phyloP scores from a whole-genome alignment of 768 basidiomycete species.

The Termitomyces heimii region DNA sequence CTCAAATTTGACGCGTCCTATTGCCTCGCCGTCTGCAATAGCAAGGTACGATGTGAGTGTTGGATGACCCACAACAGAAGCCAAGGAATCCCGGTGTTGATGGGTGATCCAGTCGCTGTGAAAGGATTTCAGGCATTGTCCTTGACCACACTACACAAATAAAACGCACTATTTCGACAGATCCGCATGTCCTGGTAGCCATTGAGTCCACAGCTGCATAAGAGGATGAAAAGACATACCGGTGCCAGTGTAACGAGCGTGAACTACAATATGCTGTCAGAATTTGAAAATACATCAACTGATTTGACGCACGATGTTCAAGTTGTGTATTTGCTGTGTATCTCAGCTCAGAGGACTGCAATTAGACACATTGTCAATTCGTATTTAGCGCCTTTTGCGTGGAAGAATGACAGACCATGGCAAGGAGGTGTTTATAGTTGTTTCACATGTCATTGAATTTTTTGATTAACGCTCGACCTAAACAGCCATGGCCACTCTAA shows the following conservation, averaged over 20 bases:
- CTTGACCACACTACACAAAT: slow-evolving; percentile 4
- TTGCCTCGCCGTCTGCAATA: slow-evolving; percentile 91
- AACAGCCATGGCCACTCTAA: slow-evolving; percentile 38
- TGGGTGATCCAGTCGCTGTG: slow-evolving; percentile 94
- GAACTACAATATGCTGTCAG: slow-evolving; percentile 48
- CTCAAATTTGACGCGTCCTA: slow-evolving; percentile 86
- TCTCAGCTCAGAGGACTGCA: slow-evolving; percentile 82
- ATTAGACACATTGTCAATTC: slow-evolving; percentile 8
- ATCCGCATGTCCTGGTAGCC: slow-evolving; percentile 80
- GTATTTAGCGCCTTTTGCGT: neutral
- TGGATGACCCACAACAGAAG: slow-evolving; percentile 90
- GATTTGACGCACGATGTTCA: slow-evolving; percentile 71
- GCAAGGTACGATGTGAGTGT: slow-evolving; percentile 82
- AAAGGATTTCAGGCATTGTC: slow-evolving; percentile 10
- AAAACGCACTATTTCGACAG: slow-evolving; percentile 84
- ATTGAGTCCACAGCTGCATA: neutral
- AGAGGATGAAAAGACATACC: slow-evolving; percentile 40
- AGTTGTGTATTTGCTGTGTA: slow-evolving; percentile 96
- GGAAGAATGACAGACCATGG: slow-evolving; percentile 34
- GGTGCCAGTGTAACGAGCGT: slow-evolving; percentile 94
- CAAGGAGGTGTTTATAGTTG: slow-evolving; percentile 28
- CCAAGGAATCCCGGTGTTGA: slow-evolving; percentile 93
- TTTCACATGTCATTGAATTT: slow-evolving; percentile 17
- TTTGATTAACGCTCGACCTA: slow-evolving; percentile 5
- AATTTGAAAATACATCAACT: slow-evolving; percentile 6